Evolutionary conservation across 1,139 yeast species (phyloP), one percentile per base, ranked within the genome.

Genomic region (Suhomyces taliae): DNA sequence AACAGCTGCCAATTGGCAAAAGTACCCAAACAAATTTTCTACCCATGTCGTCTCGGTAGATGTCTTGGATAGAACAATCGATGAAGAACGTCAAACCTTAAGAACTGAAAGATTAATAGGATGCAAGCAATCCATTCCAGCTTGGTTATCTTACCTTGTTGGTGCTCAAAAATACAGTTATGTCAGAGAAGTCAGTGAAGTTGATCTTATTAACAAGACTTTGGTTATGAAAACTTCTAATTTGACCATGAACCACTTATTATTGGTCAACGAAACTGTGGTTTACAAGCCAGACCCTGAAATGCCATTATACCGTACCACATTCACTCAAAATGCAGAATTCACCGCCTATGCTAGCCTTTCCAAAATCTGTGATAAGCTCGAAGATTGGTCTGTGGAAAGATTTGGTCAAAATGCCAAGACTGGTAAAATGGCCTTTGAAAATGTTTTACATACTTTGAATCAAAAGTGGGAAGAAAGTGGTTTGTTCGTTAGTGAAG

Each of bases 11-110:
- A 91, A 93, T 66, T 93, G 99, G 99, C 84, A 82, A 55, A 93
- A 93, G 61, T 93, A 93, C 67, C 99, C 99, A 12, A 93, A 93
- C 55, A 96, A 90, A 60, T 76, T 86, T 52, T 85, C 96, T 7
- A 81, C 95, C 0, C 99, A 93, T 68, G 99, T 93, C n/a, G 85
- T 90, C 14, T 95, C 95, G 1, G 98, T 93, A 7, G 99, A 93
- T 65, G 89, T 90, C 2, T 69, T 93, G 41, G 72, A 85, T 50
- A 76, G 98, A 50, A 88, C 85, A 55, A 63, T 90, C 31, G 82
- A 85, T 58, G 70, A 77, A 1, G 66, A 65, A 8, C 76, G 80
- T 1, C 79, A 82, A 19, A 74, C 81, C 0, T 73, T 93, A 44
- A 76, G 87, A 29, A 86, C 97, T 0, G 98, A 93, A 67, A 76